Conservation (phyloP, 176 grass and related monocot species). For the Zea luxurians region DNA sequence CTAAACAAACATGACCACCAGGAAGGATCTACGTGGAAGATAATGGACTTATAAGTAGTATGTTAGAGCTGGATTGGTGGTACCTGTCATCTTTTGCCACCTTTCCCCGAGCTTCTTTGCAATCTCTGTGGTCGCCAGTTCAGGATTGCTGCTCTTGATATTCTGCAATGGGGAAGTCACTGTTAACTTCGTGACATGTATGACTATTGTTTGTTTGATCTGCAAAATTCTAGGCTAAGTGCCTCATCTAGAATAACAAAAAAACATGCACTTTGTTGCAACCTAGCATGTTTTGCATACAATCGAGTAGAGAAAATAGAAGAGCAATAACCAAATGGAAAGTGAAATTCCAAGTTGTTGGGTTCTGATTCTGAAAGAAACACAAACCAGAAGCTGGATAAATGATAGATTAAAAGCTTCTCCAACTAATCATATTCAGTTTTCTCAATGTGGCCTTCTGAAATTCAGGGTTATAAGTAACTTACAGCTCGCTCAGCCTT, state of each 20-base stretch:
- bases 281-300: too few relatives aligned
- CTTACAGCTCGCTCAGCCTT: conserved; percentile 90
- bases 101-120: conserved; percentile 75
- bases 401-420: neutral
- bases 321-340: too few relatives aligned
- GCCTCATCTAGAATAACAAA: too few relatives aligned
- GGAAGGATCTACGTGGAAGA: neutral
- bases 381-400: neutral
- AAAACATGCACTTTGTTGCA: too few relatives aligned
- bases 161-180: conserved; percentile 46
- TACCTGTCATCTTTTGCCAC: conserved; percentile 87
- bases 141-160: conserved; percentile 68
- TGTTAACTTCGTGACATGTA: too few relatives aligned
- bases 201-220: too few relatives aligned
- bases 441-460: neutral
- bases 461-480: conserved; percentile 17
- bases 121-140: conserved; percentile 66
- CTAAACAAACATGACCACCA: neutral
- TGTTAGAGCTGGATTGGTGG: neutral
- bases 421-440: neutral
- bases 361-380: too few relatives aligned
- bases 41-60: too few relatives aligned
- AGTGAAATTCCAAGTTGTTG: too few relatives aligned
- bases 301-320: too few relatives aligned
- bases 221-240: too few relatives aligned